Percentiles rank a stretch among this genome's conserved stretches.
Conservation (phyloP, 2,329 filamentous ascomycete genomes). For the Fusarium sp. region DNA sequence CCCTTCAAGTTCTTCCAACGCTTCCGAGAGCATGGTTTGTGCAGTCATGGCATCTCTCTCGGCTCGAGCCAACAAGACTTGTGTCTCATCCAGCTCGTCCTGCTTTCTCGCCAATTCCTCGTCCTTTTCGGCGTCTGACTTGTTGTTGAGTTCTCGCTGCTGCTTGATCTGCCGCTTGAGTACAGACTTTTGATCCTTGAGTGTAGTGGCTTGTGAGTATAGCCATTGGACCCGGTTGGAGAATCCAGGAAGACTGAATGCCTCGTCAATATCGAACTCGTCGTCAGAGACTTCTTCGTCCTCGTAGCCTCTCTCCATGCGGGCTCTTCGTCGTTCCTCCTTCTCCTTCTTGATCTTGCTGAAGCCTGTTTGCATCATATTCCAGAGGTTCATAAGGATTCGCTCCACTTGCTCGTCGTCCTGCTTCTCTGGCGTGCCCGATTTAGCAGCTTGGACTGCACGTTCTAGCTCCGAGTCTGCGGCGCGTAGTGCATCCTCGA, state of each 20-base stretch:
- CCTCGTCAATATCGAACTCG: slow-evolving; percentile 66
- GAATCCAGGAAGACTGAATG: slow-evolving; percentile 81
- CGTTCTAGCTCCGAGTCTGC: slow-evolving; percentile 60
- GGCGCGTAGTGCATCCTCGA: slow-evolving; percentile 70
- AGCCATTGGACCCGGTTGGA: slow-evolving; percentile 82
- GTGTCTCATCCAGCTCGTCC: slow-evolving; percentile 65
- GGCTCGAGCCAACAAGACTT: slow-evolving; percentile 51
- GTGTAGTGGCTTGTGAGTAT: slow-evolving; percentile 77
- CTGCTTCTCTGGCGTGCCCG: slow-evolving; percentile 44
- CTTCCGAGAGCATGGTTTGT: slow-evolving; percentile 63
- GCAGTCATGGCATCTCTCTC: slow-evolving; percentile 55
- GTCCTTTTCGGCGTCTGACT: slow-evolving; percentile 80
- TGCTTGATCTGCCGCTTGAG: slow-evolving; percentile 94
- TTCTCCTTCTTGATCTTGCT: slow-evolving; percentile 66
- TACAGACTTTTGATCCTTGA: slow-evolving; percentile 90
- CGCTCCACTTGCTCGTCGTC: slow-evolving; percentile 66
- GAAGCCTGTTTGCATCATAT: slow-evolving; percentile 64
- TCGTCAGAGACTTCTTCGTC: slow-evolving; percentile 73
- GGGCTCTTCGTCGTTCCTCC: slow-evolving; percentile 63
- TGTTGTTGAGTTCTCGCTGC: slow-evolving; percentile 90
- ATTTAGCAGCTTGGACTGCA: slow-evolving; percentile 47
- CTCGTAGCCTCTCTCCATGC: slow-evolving; percentile 67
- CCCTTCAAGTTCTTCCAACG: slow-evolving; percentile 61
- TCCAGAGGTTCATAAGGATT: slow-evolving; percentile 67
- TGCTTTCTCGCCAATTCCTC: slow-evolving; percentile 70